Percentiles rank a stretch among this genome's conserved stretches.
phyloP scores from a whole-genome alignment of 2,329 filamentous ascomycete genomes.

The Beauveria varroae region DNA sequence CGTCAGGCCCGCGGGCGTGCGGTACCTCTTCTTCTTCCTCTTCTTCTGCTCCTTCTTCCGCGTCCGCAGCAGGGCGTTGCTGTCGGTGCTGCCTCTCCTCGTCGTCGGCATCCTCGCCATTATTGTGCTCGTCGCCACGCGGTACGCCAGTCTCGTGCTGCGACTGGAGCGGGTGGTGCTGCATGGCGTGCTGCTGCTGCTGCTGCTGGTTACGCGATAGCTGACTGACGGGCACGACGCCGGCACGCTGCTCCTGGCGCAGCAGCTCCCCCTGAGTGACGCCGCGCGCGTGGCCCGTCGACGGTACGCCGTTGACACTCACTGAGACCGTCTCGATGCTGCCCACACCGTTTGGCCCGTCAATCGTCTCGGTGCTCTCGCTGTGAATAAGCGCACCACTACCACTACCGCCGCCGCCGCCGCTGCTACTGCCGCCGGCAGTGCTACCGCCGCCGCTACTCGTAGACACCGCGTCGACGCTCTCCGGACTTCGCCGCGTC shows the following conservation, averaged over 20 bases:
- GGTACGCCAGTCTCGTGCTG: not conserved
- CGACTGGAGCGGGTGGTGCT: slow-evolving; percentile 10
- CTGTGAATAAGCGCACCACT: slow-evolving; percentile 47
- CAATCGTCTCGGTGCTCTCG: slow-evolving; percentile 72
- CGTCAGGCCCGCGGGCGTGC: slow-evolving; percentile 75
- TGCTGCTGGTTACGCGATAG: slow-evolving; percentile 31
- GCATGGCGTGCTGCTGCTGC: not conserved
- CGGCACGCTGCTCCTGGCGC: slow-evolving; percentile 78
- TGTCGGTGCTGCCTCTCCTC: slow-evolving; percentile 6
- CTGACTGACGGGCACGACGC: slow-evolving; percentile 64
- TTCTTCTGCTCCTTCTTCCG: slow-evolving; percentile 28
- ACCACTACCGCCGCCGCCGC: slow-evolving; percentile 19
- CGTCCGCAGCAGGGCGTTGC: not conserved
- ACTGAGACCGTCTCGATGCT: slow-evolving; percentile 76
- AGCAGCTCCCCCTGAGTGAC: slow-evolving; percentile 79
- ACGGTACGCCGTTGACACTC: slow-evolving; percentile 61
- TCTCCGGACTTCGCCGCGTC: slow-evolving; percentile 30
- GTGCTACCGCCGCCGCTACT: slow-evolving; percentile 8
- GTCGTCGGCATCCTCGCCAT: slow-evolving; percentile 10
- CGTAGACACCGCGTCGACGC: slow-evolving; percentile 16
- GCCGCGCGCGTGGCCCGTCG: slow-evolving; percentile 42
- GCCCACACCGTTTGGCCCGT: slow-evolving; percentile 71
- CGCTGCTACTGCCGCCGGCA: not conserved
- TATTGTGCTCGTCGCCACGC: slow-evolving; percentile 13
- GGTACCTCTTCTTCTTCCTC: slow-evolving; percentile 56